Base-by-base conservation (phyloP, 2,329 filamentous ascomycete genomes). In the Thelonectria discophora region DNA sequence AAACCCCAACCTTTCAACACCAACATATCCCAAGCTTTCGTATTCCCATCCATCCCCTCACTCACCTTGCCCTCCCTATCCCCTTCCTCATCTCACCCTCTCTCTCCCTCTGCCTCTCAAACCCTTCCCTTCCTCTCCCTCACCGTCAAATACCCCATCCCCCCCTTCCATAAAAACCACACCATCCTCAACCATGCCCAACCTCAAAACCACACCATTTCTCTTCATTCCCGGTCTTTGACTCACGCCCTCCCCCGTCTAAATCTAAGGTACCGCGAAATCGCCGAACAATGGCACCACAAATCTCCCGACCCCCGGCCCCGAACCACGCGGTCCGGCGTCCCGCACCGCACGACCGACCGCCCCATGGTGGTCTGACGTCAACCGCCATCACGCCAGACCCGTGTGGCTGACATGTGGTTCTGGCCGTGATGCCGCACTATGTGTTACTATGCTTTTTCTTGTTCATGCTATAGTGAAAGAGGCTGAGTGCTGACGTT, bases 311-410 rank as follows among this genome's bases (percentile, higher is more conserved):
- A 24, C 18, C 37, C 37, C 43, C 46, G 47, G 45, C 57, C 51
- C 46, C 48, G 37, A 27, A n/a, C 24, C 46, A 24, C 21, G 15
- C 49, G 32, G 32, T 52, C 54, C 46, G 46, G 54, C 30, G 21
- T 2, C 15, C 57, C 50, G 57, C 60, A 65, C 55, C 60, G 32
- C 63, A 65, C 59, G 68, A 67, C 61, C 50, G 59, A 65, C 68
- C 43, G 68, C 50, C 68, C 65, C 68, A 70, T 63, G 51, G 65
- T 70, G 68, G 68, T 43, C 65, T 71, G 68, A 71, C 54, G 47
- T 61, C 49, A 50, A 51, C 20, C 34, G 57, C 17, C 48, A 53
- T 68, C 66, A 68, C 63, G 62, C 65, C 65, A 68, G 63, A 48
- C 51, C 34, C 51, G 46, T 65, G 62, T 62, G 55, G 63, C 65